Base-by-base conservation (phyloP, 208 protist genomes). In the Trypanosoma congolense region DNA sequence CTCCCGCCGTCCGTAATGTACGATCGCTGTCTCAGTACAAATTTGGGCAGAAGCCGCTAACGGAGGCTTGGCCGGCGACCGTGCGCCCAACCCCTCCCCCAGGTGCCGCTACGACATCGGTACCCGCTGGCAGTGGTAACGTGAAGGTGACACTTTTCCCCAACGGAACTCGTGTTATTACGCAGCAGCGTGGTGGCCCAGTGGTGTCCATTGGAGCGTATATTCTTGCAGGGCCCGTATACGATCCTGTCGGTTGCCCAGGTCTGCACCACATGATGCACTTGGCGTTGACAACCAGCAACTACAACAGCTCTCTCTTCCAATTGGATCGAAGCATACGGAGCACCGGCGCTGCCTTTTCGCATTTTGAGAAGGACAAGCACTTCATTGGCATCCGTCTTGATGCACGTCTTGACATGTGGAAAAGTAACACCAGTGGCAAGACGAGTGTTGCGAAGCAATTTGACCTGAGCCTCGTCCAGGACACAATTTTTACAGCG, bases 281-380 rank as follows among this genome's bases (percentile, higher is more conserved):
- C 67, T 61, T 80, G 10, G 78, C 80, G 0, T 69, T 95, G 30
- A 87, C 84, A 16, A 83, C 75, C 48, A 86, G 75, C 52, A 92
- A 89, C 72, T 90, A 74, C 68, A 83, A 90, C 60, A 87, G 90
- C 63, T 73, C 80, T 0, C 78, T 89, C 36, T 90, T 89, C 59
- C 80, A 90, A 75, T 61, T 93, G 9, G 80, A 93, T 60, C 80
- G 83, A 51, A 85, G 83, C 63, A 79, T 91, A 31, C 80, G 78
- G 43, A 86, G 78, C 59, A 73, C 82, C 41, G 83, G 80, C 18
- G 87, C 82, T 1, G 74, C 75, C 14, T 56, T 84, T 62, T 70
- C 74, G 18, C 78, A 85, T 70, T 83, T 85, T 64, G 81, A 90
- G 66, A 77, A 77, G 59, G 68, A 80, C 61, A 95, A 95, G 68